Evolutionary conservation across 768 basidiomycete genomes (phyloP).

Genomic region (Hebeloma cylindrosporum): DNA sequence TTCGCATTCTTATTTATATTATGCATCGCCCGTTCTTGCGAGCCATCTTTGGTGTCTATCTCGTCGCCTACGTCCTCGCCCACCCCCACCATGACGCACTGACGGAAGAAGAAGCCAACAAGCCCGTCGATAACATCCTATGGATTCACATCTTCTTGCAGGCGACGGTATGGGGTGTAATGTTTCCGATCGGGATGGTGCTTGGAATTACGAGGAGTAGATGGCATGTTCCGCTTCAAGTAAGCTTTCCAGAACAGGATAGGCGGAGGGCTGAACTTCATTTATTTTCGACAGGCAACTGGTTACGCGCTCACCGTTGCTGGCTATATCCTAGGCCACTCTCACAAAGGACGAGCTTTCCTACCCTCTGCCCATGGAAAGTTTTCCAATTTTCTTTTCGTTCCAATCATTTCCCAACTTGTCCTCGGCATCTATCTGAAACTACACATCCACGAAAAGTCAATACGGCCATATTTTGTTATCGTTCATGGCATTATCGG

Average conservation of each 20-base stretch:
- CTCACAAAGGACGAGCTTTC: constrained; percentile 82
- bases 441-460: constrained; percentile 81
- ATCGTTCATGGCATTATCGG: constrained; percentile 76
- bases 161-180: constrained; percentile 75
- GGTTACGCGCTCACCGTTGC: constrained; percentile 69
- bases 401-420: constrained; percentile 68
- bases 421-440: constrained; percentile 86
- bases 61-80: constrained; percentile 36
- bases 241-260: too few species aligned
- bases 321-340: constrained; percentile 82
- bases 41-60: constrained; percentile 6
- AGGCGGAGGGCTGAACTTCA: constrained; percentile 3
- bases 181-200: constrained; percentile 86
- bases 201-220: constrained; percentile 73
- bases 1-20: too few species aligned
- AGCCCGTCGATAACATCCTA: constrained; percentile 74
- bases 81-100: constrained; percentile 66
- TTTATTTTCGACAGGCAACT: constrained; percentile 43
- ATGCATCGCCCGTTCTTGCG: too few species aligned
- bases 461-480: constrained; percentile 70
- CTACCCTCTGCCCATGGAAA: constrained; percentile 69
- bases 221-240: constrained; percentile 92
- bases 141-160: constrained; percentile 86
- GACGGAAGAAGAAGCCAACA: constrained; percentile 59
- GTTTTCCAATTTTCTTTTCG: constrained; percentile 63